Evolutionary conservation across 768 basidiomycete species (phyloP), one percentile per base, ranked within the genome.

Genomic region (Pleurotus tuber-regium): DNA sequence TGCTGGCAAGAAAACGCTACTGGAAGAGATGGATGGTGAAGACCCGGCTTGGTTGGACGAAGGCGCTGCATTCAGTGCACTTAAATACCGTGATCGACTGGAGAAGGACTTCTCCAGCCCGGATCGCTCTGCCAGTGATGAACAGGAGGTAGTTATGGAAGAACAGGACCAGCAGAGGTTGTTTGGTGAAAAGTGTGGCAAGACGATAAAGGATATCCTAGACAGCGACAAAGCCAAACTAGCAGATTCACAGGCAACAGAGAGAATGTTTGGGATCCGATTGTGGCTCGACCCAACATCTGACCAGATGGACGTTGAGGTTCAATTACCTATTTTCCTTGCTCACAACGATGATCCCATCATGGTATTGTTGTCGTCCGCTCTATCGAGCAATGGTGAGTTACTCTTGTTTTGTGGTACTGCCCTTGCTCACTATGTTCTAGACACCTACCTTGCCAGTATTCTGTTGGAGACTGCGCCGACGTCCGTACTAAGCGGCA

Each of bases 191-290:
- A 68, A 68, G 29, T 64, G 66, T 2, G 75, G 73, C 11, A 68
- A 74, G 54, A 74, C 67, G 8, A 72, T 83, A 38, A 64, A 61
- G 14, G 70, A 67, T 46, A 74, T 84, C 31, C 61, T 84, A 31
- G 61, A 68, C 46, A 59, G 65, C 12, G 75, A 83, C 52, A 70
- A 66, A 42, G 63, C 51, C 5, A 63, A 63, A 50, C 55, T 56
- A 31, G 59, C 58, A 24, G 61, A 61, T 9, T 65, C 54, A 18
- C 60, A 60, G 24, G 59, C 57, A 1, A 56, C 56, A 10, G 60
- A 61, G 49, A 66, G 63, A 52, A 50, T 59, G 7, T 47, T 59
- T 8, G 71, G 71, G 1, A 57, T 71, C 10, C 50, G 62, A 10
- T 51, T 72, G 5, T 72, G 71, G 71, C 50, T 57, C 24, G 49